Percentiles rank a stretch among this genome's conserved stretches.
phyloP scores from a whole-genome alignment of 164 flowering plant genomes.

The Kalanchoe fedtschenkoi region DNA sequence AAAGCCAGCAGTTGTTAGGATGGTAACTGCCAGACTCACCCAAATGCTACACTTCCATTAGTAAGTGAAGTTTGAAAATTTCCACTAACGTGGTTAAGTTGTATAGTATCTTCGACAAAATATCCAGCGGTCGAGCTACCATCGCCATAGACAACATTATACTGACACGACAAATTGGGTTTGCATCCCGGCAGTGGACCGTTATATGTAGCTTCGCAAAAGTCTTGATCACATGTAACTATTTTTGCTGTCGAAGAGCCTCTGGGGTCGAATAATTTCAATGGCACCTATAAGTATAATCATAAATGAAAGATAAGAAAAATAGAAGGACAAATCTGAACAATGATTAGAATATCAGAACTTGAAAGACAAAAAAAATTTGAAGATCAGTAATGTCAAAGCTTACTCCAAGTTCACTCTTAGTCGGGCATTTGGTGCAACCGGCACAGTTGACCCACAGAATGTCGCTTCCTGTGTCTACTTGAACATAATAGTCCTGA shows the following conservation, averaged over 20 bases:
- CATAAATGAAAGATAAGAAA: background rate
- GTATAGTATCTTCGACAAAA: constrained; percentile 59
- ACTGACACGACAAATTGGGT: constrained; percentile 36
- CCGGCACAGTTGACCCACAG: constrained; percentile 47
- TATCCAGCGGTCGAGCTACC: constrained; percentile 85
- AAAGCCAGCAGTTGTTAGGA: background rate
- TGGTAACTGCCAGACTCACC: constrained; percentile 26
- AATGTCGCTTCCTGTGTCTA: constrained; percentile 63
- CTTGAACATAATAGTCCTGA: constrained; percentile 51
- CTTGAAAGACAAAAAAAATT: background rate
- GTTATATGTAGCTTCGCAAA: constrained; percentile 27
- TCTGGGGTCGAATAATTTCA: constrained; percentile 26
- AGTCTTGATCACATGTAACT: constrained; percentile 39
- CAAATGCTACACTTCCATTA: constrained; percentile 62
- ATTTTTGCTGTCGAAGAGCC: constrained; percentile 21
- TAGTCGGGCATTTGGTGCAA: constrained; percentile 41
- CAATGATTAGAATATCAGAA: background rate
- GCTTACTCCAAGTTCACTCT: constrained; percentile 46
- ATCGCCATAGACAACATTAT: constrained; percentile 74
- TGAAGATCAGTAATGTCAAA: background rate
- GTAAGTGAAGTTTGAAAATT: constrained; percentile 36
- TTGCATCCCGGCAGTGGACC: constrained; percentile 35
- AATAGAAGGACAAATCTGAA: background rate
- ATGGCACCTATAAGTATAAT: constrained; percentile 22
- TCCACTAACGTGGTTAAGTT: constrained; percentile 44